These are phyloP conservation scores for Ocimum tenuiflorum DNA, from an alignment of 257 asterid species.

Conservation along the genomic window DNA sequence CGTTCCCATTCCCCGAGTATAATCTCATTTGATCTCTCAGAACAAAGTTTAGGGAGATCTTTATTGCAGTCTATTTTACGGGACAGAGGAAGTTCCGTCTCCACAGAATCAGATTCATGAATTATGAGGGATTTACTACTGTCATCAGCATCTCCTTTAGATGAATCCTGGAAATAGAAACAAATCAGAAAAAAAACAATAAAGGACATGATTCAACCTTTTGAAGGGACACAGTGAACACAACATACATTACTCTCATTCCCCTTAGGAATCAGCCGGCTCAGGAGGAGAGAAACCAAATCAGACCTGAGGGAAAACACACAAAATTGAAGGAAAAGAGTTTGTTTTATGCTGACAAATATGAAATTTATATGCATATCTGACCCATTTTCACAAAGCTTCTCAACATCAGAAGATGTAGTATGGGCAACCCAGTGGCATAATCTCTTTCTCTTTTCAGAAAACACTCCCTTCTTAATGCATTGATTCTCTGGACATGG, in stretches of 20 bases:
- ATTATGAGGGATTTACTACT: constrained; percentile 22
- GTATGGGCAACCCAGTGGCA: constrained; percentile 43
- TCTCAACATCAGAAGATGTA: constrained; percentile 31
- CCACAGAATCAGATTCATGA: constrained; percentile 27
- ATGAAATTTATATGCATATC: constrained; percentile 17
- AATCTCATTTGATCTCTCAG: constrained; percentile 28
- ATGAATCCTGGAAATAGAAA: constrained; percentile 31
- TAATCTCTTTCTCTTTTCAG: constrained; percentile 50
- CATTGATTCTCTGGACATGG: constrained; percentile 45
- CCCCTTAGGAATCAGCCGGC: constrained; percentile 44
- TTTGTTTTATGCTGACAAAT: constrained; percentile 4
- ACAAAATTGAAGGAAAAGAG: constrained; percentile 19
- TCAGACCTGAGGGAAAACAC: constrained; percentile 48
- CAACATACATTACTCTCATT: constrained; percentile 37
- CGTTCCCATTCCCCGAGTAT: constrained; percentile 24
- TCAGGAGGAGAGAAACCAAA: constrained; percentile 47
- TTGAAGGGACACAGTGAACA: constrained; percentile 16
- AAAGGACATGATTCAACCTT: constrained; percentile 5
- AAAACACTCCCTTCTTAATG: constrained; percentile 44
- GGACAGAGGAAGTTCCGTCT: constrained; percentile 27
- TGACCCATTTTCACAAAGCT: constrained; percentile 46
- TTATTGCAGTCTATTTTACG: constrained; percentile 25
- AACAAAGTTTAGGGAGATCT: constrained; percentile 22
- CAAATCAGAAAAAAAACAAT: constrained; percentile 7
- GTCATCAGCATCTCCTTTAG: constrained; percentile 25